Evolutionary conservation across 495 filamentous ascomycete genomes (phyloP).

Genomic region (Xylaria flabelliformis): DNA sequence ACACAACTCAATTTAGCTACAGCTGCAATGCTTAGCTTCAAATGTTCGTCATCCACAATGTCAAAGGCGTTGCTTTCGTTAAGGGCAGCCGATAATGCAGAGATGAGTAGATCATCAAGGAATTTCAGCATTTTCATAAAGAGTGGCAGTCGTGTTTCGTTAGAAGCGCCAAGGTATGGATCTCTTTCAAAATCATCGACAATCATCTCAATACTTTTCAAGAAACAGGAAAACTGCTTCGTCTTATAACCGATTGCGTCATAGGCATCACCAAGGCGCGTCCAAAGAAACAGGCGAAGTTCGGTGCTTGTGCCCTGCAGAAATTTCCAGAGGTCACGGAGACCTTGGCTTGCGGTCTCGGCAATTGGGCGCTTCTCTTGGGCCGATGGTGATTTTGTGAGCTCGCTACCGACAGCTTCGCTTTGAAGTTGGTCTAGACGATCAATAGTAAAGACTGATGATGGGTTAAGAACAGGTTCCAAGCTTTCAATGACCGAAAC

Average conservation of each 20-base stretch:
- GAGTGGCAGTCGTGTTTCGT: conserved; percentile 67
- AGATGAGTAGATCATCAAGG: conserved; percentile 75
- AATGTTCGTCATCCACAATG: conserved; percentile 78
- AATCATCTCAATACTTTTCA: conserved; percentile 83
- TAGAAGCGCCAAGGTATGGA: conserved; percentile 64
- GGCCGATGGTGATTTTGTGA: not conserved
- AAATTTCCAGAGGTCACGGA: conserved; percentile 82
- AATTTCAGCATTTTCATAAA: conserved; percentile 78
- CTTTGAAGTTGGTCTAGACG: conserved; percentile 8
- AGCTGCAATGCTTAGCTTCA: conserved; percentile 71
- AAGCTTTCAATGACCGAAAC: conserved; percentile 85
- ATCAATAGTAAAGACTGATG: conserved; percentile 56
- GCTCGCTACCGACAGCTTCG: not conserved
- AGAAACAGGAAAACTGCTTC: conserved; percentile 83
- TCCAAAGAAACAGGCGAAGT: conserved; percentile 85
- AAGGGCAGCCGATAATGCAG: conserved; percentile 67
- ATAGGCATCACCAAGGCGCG: conserved; percentile 85
- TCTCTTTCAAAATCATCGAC: conserved; percentile 71
- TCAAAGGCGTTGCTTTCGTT: conserved; percentile 77
- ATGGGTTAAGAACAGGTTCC: conserved; percentile 86
- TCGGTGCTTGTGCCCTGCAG: conserved; percentile 80
- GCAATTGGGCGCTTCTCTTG: conserved; percentile 46
- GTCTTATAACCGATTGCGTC: conserved; percentile 79
- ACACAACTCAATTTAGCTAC: conserved; percentile 71
- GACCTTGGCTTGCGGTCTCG: conserved; percentile 53